Percentiles rank a stretch among this genome's conserved stretches.
phyloP scores from a whole-genome alignment of 257 asterid species.

The Knoxia roxburghii region DNA sequence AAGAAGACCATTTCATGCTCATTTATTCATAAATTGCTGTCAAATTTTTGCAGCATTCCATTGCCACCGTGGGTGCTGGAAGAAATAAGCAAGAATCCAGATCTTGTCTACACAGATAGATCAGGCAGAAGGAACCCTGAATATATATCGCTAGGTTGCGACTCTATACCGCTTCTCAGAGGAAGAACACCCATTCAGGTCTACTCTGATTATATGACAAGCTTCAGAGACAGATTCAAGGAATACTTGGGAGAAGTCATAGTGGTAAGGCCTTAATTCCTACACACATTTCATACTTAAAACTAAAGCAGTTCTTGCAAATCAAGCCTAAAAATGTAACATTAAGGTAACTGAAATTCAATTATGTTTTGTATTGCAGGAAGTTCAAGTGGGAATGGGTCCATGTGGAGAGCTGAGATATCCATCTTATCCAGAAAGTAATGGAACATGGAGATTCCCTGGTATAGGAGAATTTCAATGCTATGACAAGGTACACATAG shows the following conservation, averaged over 20 bases:
- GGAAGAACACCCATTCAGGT: conserved; percentile 96
- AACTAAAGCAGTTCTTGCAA: not conserved
- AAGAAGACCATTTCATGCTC: not conserved
- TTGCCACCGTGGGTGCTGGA: conserved; percentile 97
- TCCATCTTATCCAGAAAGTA: conserved; percentile 92
- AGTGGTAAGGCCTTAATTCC: conserved; percentile 38
- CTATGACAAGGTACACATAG: conserved; percentile 63
- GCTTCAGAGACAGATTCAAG: conserved; percentile 65
- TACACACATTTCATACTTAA: not conserved
- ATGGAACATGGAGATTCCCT: conserved; percentile 85
- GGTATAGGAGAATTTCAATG: conserved; percentile 94
- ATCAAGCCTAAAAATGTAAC: conserved; percentile 11
- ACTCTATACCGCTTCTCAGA: conserved; percentile 67
- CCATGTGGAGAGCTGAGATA: conserved; percentile 97
- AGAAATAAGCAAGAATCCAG: conserved; percentile 84
- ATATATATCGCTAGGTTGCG: conserved; percentile 83
- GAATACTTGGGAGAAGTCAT: conserved; percentile 62
- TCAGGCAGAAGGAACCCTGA: conserved; percentile 90
- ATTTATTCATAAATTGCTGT: not conserved
- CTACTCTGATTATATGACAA: conserved; percentile 77
- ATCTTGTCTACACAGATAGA: conserved; percentile 77
- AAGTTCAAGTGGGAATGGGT: conserved; percentile 94
- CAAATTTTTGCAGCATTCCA: conserved; percentile 62
- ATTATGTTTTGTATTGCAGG: conserved; percentile 42
- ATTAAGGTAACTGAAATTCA: conserved; percentile 6